phyloP scores from a whole-genome alignment of 164 flowering plant genomes.

The Brasenia schreberi region DNA sequence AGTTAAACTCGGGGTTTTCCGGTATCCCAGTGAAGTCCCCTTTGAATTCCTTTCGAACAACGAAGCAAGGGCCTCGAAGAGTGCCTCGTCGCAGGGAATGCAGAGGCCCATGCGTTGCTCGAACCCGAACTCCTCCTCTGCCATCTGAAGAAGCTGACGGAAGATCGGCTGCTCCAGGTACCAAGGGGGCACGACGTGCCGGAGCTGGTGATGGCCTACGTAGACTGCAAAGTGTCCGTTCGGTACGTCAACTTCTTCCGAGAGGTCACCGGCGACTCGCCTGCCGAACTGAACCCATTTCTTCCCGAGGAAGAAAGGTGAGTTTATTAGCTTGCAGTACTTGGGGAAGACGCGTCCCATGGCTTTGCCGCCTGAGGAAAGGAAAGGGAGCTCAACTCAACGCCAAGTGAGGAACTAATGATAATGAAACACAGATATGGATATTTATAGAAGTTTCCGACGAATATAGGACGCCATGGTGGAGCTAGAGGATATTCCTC shows the following conservation, averaged over 20 bases:
- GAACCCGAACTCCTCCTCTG: slow-evolving; percentile 10
- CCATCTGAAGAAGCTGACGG: slow-evolving; percentile 7
- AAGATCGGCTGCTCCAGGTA: slow-evolving; percentile 6
- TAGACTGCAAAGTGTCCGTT: slow-evolving; percentile 13
- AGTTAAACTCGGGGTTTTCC: background rate
- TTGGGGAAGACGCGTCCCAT: background rate
- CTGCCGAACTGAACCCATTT: background rate
- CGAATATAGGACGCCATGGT: background rate
- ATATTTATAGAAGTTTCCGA: background rate
- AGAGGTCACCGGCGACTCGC: background rate
- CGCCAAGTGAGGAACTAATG: background rate
- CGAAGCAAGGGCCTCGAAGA: slow-evolving; percentile 1
- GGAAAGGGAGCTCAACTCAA: too few relatives aligned
- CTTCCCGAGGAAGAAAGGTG: background rate
- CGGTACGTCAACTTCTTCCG: slow-evolving; percentile 1
- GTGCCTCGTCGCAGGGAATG: slow-evolving; percentile 7
- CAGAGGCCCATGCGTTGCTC: slow-evolving; percentile 5
- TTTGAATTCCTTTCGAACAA: background rate
- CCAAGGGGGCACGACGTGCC: slow-evolving; percentile 6
- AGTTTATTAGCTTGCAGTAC: background rate
- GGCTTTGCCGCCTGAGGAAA: background rate
- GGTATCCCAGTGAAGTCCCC: background rate
- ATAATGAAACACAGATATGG: background rate
- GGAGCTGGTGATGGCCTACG: slow-evolving; percentile 6
- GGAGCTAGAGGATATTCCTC: too few relatives aligned